Evolutionary conservation across 2,329 filamentous ascomycete species (phyloP).

Genomic region (Paramyrothecium roridum): DNA sequence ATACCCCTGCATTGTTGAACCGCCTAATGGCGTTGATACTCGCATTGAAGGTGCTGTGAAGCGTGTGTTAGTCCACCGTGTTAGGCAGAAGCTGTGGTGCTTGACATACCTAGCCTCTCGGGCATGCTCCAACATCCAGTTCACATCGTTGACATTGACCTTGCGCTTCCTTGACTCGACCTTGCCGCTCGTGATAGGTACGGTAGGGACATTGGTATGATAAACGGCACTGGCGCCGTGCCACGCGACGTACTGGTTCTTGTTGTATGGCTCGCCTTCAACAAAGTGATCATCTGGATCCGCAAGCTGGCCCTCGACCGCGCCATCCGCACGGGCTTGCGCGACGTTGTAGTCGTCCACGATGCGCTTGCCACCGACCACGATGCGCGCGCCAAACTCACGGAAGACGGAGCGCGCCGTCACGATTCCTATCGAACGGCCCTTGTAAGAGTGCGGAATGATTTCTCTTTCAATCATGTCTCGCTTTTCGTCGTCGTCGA

Average conservation of each 20-base stretch:
- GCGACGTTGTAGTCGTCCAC: constrained; percentile 86
- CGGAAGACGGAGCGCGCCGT: constrained; percentile 95
- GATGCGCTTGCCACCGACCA: constrained; percentile 85
- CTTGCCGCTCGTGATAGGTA: constrained; percentile 74
- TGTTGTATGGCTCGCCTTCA: constrained; percentile 86
- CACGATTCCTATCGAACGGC: constrained; percentile 92
- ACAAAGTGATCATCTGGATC: constrained; percentile 83
- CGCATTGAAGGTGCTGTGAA: constrained; percentile 75
- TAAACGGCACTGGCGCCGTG: constrained; percentile 96
- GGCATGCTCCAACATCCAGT: constrained; percentile 96
- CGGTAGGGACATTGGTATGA: constrained; percentile 74
- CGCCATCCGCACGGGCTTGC: constrained; percentile 71
- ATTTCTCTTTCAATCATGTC: constrained; percentile 94
- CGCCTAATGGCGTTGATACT: constrained; percentile 66
- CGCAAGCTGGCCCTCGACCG: constrained; percentile 83
- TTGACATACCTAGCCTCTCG: constrained; percentile 75
- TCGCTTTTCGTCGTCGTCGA: constrained; percentile 94
- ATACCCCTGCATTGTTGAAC: constrained; percentile 71
- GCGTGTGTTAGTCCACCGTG: constrained; percentile 6
- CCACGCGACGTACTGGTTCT: constrained; percentile 98
- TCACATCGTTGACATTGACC: constrained; percentile 85
- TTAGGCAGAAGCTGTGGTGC: not conserved
- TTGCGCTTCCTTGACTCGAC: constrained; percentile 78
- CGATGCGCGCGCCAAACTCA: constrained; percentile 91
- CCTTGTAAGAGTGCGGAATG: constrained; percentile 98